These are phyloP conservation scores for Neurospora tetrasperma DNA, from an alignment of 495 filamentous ascomycete genomes.

Conservation along the genomic window DNA sequence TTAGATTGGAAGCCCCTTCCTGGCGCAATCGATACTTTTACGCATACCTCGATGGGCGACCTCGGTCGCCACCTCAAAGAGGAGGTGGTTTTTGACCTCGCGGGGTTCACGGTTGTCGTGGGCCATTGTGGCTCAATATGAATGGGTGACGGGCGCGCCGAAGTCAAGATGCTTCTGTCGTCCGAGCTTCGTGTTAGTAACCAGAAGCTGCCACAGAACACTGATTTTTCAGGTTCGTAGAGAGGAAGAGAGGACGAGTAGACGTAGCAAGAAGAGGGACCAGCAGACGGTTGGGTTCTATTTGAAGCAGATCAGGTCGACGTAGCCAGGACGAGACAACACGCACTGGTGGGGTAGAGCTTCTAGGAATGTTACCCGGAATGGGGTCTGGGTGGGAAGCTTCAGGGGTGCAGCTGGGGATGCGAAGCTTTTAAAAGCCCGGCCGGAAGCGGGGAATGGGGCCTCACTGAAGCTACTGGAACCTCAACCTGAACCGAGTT, in stretches of 20 bases:
- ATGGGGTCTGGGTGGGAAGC: neutral
- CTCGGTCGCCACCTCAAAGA: constrained; percentile 94
- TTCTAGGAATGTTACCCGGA: neutral
- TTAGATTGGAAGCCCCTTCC: neutral
- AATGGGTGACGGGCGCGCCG: neutral
- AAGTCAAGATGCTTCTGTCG: neutral
- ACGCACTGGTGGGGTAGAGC: neutral
- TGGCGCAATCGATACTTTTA: neutral
- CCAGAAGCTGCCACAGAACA: neutral
- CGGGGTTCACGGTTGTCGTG: constrained; percentile 29
- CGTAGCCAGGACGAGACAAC: neutral
- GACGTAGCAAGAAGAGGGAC: neutral
- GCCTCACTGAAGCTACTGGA: neutral
- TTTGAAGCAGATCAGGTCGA: neutral
- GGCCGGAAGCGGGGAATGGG: neutral
- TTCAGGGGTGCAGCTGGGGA: neutral
- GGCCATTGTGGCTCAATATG: constrained; percentile 13
- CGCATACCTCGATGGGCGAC: constrained; percentile 83
- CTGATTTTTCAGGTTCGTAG: neutral
- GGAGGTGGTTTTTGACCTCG: constrained; percentile 43
- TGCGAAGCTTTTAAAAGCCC: neutral
- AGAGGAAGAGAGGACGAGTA: neutral
- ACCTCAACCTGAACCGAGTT: neutral
- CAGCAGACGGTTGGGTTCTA: neutral
- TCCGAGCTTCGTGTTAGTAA: neutral